phyloP scores from a whole-genome alignment of 495 filamentous ascomycete species.

The Lindgomyces ingoldianus region DNA sequence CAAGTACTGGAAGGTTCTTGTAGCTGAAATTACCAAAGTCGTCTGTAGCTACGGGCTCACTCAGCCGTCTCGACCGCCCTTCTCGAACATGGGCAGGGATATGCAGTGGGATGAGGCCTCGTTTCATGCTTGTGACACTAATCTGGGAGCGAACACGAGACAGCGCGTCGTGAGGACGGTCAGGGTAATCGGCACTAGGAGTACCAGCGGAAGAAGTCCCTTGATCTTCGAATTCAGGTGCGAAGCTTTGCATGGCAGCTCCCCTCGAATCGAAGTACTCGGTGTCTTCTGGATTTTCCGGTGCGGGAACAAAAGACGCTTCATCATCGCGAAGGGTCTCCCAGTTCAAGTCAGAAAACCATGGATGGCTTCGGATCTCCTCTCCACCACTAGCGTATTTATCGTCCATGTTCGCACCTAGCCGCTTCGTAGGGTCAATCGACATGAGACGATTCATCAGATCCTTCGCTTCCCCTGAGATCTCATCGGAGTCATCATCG shows the following conservation, averaged over 20 bases:
- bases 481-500: conserved; percentile 57
- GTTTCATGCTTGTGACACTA: conserved; percentile 67
- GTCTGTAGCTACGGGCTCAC: conserved; percentile 83
- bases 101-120: conserved; percentile 88
- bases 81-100: conserved; percentile 96
- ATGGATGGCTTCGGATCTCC: conserved; percentile 84
- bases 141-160: conserved; percentile 86
- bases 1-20: conserved; percentile 94
- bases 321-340: conserved; percentile 86
- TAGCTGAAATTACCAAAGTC: conserved; percentile 97
- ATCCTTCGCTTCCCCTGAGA: conserved; percentile 85
- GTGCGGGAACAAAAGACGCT: conserved; percentile 89
- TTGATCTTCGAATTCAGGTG: conserved; percentile 92
- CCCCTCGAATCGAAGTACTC: conserved; percentile 96
- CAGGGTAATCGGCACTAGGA: conserved; percentile 68
- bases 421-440: conserved; percentile 71
- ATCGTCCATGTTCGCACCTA: conserved; percentile 81
- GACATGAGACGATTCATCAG: conserved; percentile 89
- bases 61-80: conserved; percentile 79
- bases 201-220: conserved; percentile 63
- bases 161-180: conserved; percentile 91
- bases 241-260: conserved; percentile 83
- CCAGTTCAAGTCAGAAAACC: conserved; percentile 90
- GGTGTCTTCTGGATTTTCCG: conserved; percentile 93
- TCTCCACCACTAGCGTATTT: conserved; percentile 79